These are phyloP conservation scores for Plasmodium gonderi DNA, from an alignment of 169 alveolate genomes.

Conservation along the genomic window DNA sequence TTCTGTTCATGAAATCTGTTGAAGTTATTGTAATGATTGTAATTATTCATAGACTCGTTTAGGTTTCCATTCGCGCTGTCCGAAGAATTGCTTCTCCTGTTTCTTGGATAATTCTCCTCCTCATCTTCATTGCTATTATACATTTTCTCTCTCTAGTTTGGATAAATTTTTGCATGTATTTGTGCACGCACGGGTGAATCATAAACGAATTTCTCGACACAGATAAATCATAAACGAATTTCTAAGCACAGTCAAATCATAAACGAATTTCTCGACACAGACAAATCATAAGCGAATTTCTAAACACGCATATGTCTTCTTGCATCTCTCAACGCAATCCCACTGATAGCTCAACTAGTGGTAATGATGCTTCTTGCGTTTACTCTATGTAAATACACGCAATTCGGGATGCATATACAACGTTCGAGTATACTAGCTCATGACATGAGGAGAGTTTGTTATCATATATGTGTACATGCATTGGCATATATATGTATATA, in stretches of 20 bases:
- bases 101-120: constrained; percentile 25
- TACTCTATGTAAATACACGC: neutral
- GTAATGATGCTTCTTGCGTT: neutral
- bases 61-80: constrained; percentile 36
- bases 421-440: neutral
- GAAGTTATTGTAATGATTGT: constrained; percentile 37
- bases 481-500: neutral
- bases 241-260: neutral
- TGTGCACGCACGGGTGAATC: neutral
- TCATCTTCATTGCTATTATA: constrained; percentile 30
- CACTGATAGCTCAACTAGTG: constrained; percentile 4
- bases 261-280: neutral
- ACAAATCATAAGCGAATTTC: neutral
- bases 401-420: neutral
- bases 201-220: neutral
- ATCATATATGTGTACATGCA: neutral
- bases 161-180: neutral
- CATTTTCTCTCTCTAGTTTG: constrained; percentile 28
- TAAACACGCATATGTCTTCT: neutral
- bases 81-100: constrained; percentile 31
- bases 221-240: neutral
- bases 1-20: constrained; percentile 68
- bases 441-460: neutral
- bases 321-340: neutral
- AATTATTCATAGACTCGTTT: constrained; percentile 10